phyloP scores from a whole-genome alignment of 192 early-diverging fungal species.

The Entomortierella chlamydospora region DNA sequence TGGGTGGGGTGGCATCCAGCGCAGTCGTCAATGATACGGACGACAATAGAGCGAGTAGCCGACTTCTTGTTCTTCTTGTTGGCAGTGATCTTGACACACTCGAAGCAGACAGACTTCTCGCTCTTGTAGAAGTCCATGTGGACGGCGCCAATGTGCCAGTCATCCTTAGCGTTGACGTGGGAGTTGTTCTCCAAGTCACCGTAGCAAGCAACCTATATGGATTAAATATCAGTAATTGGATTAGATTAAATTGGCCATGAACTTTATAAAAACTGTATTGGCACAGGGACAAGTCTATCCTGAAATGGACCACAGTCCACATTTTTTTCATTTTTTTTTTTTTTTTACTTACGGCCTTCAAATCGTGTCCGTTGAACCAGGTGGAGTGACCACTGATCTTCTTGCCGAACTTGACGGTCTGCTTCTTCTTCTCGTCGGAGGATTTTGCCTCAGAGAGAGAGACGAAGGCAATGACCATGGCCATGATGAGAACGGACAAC shows the following conservation, averaged over 20 bases:
- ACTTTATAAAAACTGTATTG: background rate
- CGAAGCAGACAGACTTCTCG: slow-evolving; percentile 35
- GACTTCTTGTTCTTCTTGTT: too few species aligned
- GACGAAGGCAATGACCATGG: slow-evolving; percentile 28
- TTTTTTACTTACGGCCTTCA: slow-evolving; percentile 44
- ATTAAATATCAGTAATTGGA: background rate
- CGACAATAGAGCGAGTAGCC: slow-evolving; percentile 26
- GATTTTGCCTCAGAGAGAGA: slow-evolving; percentile 30
- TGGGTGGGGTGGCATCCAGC: slow-evolving; percentile 39
- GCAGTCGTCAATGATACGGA: slow-evolving; percentile 53
- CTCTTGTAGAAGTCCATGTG: slow-evolving; percentile 25
- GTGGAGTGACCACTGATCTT: slow-evolving; percentile 24
- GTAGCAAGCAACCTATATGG: slow-evolving; percentile 38
- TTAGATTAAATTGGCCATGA: background rate
- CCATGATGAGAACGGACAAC: slow-evolving; percentile 33
- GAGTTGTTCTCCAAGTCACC: slow-evolving; percentile 36
- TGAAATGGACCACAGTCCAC: too few species aligned
- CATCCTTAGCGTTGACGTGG: slow-evolving; percentile 35
- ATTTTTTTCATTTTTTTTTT: background rate
- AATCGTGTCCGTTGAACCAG: slow-evolving; percentile 47
- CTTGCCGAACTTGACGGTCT: slow-evolving; percentile 19
- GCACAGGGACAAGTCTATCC: background rate
- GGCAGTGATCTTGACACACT: slow-evolving; percentile 43
- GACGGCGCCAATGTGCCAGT: slow-evolving; percentile 51
- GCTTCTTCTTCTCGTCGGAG: slow-evolving; percentile 7